phyloP scores from a whole-genome alignment of 177 flowering plant genomes.

The Vitis hybrid region DNA sequence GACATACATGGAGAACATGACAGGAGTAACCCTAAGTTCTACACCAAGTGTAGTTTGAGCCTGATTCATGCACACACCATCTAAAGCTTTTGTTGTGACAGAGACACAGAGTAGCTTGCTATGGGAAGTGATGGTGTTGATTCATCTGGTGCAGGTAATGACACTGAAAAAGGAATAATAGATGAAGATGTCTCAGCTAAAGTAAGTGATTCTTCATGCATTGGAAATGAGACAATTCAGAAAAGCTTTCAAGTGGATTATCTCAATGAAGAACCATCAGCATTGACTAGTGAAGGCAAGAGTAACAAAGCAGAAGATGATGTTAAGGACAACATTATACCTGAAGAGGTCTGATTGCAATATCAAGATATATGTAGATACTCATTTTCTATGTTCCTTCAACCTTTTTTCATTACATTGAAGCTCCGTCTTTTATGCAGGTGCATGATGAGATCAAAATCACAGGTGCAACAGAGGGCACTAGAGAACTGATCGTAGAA shows the following conservation, averaged over 20 bases:
- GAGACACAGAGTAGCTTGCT: neutral
- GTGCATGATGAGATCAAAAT: neutral
- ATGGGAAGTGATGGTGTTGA: neutral
- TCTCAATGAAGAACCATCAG: neutral
- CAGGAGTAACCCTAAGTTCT: too few relatives aligned
- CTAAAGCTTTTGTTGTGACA: neutral
- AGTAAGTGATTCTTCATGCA: too few relatives aligned
- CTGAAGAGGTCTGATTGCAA: conserved; percentile 1
- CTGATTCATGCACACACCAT: too few relatives aligned
- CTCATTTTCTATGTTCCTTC: neutral
- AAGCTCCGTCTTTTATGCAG: neutral
- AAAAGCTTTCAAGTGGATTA: conserved; percentile 5
- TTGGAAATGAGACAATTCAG: conserved; percentile 4
- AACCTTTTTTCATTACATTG: neutral
- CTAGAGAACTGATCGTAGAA: neutral
- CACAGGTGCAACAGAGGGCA: neutral
- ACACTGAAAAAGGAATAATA: neutral
- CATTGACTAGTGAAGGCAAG: conserved; percentile 1
- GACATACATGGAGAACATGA: too few relatives aligned
- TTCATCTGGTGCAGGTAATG: conserved; percentile 1
- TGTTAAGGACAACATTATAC: neutral
- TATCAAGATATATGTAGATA: neutral
- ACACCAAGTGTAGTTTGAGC: too few relatives aligned
- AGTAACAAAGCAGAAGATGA: neutral
- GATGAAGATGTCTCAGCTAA: neutral